phyloP scores from a whole-genome alignment of 2,329 filamentous ascomycete genomes.

The Rhynchosporium graminicola region DNA sequence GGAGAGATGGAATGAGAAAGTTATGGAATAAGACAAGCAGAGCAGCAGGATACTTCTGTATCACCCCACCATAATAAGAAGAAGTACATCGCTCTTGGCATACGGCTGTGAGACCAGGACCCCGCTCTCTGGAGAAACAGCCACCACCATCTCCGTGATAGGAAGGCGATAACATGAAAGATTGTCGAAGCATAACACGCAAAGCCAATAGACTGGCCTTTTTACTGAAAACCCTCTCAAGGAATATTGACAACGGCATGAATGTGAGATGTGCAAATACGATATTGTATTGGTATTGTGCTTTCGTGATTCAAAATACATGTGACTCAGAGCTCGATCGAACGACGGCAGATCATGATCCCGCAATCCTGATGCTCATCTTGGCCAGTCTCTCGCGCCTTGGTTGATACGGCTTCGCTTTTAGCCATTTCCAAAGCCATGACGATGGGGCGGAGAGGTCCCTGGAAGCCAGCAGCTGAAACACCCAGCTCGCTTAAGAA shows the following conservation, averaged over 20 bases:
- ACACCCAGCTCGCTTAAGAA: too few relatives aligned
- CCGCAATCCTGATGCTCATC: too few relatives aligned
- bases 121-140: not conserved
- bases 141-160: conserved; percentile 11
- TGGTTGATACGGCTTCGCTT: too few relatives aligned
- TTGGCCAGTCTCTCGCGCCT: too few relatives aligned
- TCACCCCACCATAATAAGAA: conserved; percentile 1
- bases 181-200: not conserved
- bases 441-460: too few relatives aligned
- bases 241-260: not conserved
- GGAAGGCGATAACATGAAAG: not conserved
- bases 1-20: not conserved
- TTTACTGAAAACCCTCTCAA: too few relatives aligned
- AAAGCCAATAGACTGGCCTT: not conserved
- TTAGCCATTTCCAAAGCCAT: too few relatives aligned
- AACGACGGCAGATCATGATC: too few relatives aligned
- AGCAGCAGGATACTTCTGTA: not conserved
- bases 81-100: conserved; percentile 4
- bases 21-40: not conserved
- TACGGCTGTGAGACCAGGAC: not conserved
- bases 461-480: too few relatives aligned
- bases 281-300: too few relatives aligned
- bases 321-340: too few relatives aligned
- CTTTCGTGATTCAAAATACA: too few relatives aligned
- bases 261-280: not conserved